These are phyloP conservation scores for Aspergillus flavus DNA, from an alignment of 2,329 filamentous ascomycete genomes.

Conservation along the genomic window DNA sequence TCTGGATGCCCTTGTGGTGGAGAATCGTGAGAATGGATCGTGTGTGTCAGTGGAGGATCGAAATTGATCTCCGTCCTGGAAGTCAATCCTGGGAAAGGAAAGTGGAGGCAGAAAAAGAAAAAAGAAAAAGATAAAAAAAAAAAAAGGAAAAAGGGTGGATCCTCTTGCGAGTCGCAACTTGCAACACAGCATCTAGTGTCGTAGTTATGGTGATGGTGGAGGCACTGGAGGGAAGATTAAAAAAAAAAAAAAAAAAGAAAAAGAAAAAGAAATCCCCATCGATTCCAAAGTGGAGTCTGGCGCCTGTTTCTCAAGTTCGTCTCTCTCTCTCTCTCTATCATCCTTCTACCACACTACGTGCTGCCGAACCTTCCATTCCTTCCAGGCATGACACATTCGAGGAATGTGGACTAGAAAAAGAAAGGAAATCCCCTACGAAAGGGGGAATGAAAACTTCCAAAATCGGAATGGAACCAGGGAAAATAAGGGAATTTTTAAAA, in stretches of 20 bases:
- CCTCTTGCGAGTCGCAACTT: not conserved
- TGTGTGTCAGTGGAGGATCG: slow-evolving; percentile 3
- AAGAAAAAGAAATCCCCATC: not conserved
- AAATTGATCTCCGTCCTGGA: slow-evolving; percentile 6
- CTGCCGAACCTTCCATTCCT: slow-evolving; percentile 1
- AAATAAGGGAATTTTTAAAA: not conserved
- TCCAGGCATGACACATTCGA: slow-evolving; percentile 4
- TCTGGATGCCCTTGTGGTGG: not conserved
- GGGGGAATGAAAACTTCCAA: not conserved
- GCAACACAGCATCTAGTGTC: not conserved
- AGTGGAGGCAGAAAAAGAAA: not conserved
- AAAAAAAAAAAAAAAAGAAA: not conserved
- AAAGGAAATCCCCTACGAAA: not conserved
- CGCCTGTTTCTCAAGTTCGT: not conserved
- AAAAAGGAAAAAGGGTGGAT: not conserved
- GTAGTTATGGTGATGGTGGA: not conserved
- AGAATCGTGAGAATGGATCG: not conserved
- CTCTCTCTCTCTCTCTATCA: not conserved
- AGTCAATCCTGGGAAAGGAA: slow-evolving; percentile 3
- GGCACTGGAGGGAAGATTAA: not conserved
- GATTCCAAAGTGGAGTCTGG: not conserved
- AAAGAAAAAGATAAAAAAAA: not conserved
- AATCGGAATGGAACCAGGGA: not conserved
- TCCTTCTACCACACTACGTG: not conserved
- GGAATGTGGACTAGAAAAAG: slow-evolving; percentile 1